Evolutionary conservation across 169 alveolate genomes (phyloP).

Genomic region (Cryptosporidium canis): DNA sequence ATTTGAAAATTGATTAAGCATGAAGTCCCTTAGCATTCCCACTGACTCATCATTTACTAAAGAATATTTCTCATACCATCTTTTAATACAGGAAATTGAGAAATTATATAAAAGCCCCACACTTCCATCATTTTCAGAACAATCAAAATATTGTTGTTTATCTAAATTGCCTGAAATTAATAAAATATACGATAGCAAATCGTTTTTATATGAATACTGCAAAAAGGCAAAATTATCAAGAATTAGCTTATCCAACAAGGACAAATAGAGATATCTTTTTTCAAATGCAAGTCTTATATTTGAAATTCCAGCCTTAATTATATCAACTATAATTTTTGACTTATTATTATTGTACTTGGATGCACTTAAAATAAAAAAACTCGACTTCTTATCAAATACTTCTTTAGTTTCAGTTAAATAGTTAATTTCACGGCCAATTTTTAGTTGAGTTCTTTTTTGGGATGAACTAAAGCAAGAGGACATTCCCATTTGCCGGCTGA

Average conservation of each 20-base stretch:
- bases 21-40: not conserved
- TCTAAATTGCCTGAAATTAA: not conserved
- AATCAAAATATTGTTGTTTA: not conserved
- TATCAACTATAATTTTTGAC: slow-evolving; percentile 15
- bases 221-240: not conserved
- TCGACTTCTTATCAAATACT: not conserved
- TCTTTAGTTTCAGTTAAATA: slow-evolving; percentile 2
- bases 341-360: not conserved
- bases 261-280: slow-evolving; percentile 38
- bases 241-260: slow-evolving; percentile 2
- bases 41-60: not conserved
- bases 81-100: slow-evolving; percentile 32
- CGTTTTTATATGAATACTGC: not conserved
- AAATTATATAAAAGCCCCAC: not conserved
- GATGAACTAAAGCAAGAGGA: slow-evolving; percentile 13
- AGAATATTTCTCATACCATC: slow-evolving; percentile 28
- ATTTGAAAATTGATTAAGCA: not conserved
- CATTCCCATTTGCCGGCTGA: not conserved
- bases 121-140: slow-evolving; percentile 4
- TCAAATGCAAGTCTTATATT: not conserved
- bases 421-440: slow-evolving; percentile 2
- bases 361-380: not conserved
- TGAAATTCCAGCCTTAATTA: slow-evolving; percentile 7
- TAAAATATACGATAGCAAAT: slow-evolving; percentile 10
- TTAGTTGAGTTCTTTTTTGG: not conserved